Evolutionary conservation across 2,329 filamentous ascomycete species (phyloP).

Genomic region (Dothideomycetes sp.): DNA sequence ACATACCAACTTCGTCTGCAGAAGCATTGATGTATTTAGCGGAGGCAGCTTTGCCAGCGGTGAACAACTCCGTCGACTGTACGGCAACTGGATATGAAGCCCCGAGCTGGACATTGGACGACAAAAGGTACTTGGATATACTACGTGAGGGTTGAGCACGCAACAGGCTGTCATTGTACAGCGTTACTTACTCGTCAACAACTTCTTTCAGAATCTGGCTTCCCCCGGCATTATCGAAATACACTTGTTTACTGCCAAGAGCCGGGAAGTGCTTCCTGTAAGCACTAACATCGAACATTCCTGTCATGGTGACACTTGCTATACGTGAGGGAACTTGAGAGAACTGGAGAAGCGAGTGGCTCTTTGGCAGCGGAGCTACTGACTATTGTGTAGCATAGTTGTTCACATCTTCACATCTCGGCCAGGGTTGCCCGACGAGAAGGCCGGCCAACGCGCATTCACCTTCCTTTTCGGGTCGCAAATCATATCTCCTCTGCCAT

Average conservation of each 20-base stretch:
- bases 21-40: constrained; percentile 61
- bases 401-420: too few relatives aligned
- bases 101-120: constrained; percentile 65
- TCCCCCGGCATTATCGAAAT: constrained; percentile 69
- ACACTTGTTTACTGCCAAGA: constrained; percentile 55
- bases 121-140: constrained; percentile 47
- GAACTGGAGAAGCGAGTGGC: too few relatives aligned
- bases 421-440: too few relatives aligned
- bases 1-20: constrained; percentile 45
- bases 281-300: constrained; percentile 42
- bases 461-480: too few relatives aligned
- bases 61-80: constrained; percentile 48
- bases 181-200: constrained; percentile 47
- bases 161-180: too few relatives aligned
- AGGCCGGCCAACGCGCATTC: too few relatives aligned
- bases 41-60: constrained; percentile 50
- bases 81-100: constrained; percentile 54
- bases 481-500: too few relatives aligned
- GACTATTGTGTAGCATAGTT: too few relatives aligned
- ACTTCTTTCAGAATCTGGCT: constrained; percentile 59
- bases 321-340: too few relatives aligned
- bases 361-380: too few relatives aligned
- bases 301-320: constrained; percentile 14
- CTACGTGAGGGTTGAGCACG: not conserved
- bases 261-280: constrained; percentile 57